phyloP scores from a whole-genome alignment of 129 eudicot species.

The Flaveria linearis region DNA sequence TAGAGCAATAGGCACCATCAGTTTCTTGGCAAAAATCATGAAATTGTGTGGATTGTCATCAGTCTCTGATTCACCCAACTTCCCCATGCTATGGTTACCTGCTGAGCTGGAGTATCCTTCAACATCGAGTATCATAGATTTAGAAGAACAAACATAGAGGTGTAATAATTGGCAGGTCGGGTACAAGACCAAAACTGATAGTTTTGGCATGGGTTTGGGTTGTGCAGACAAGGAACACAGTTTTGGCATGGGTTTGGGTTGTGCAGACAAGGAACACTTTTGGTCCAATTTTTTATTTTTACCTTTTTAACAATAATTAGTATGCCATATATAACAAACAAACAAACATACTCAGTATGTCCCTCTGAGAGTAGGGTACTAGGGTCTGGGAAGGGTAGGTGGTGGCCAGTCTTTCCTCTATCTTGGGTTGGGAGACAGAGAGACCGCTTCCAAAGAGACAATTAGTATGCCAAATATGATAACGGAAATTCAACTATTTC shows the following conservation, averaged over 20 bases:
- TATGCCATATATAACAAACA: neutral
- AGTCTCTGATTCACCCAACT: slow-evolving; percentile 30
- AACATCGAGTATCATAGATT: slow-evolving; percentile 24
- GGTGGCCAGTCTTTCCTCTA: too few species aligned
- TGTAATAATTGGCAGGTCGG: neutral
- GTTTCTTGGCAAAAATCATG: slow-evolving; percentile 44
- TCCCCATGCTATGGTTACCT: slow-evolving; percentile 34
- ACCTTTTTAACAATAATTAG: neutral
- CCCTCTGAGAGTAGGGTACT: too few species aligned
- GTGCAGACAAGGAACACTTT: too few species aligned
- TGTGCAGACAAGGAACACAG: neutral
- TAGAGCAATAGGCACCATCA: slow-evolving; percentile 53
- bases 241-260: too few species aligned
- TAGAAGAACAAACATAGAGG: slow-evolving; percentile 19
- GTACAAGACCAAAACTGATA: neutral
- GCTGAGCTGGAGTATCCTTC: slow-evolving; percentile 44
- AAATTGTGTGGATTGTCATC: slow-evolving; percentile 43
- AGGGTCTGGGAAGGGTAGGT: too few species aligned
- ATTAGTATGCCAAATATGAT: neutral
- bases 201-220: neutral
- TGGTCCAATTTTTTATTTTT: neutral
- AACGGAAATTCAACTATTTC: neutral
- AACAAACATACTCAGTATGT: too few species aligned
- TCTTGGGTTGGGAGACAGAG: too few species aligned
- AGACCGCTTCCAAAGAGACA: too few species aligned